Base-by-base conservation (phyloP, 2,329 filamentous ascomycete species). In the Alternaria arbusti region DNA sequence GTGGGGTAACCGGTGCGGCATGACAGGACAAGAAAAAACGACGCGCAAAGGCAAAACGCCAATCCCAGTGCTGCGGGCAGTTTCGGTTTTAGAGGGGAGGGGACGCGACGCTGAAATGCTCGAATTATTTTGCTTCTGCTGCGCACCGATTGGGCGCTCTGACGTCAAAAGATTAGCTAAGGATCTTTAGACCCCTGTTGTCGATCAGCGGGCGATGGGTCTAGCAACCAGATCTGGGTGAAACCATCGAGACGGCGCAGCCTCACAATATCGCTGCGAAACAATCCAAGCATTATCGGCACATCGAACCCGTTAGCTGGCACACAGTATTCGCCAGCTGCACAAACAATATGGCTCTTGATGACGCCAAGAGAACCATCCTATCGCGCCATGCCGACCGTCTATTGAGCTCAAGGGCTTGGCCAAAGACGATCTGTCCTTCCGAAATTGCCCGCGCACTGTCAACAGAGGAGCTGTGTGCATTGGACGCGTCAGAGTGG, bases 381-480 rank as follows among this genome's bases (percentile, higher is more conserved):
- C 54, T 70, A 55, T 47, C 65, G 22, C 28, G 44, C 30, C 72
- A 70, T 68, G 69, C 79, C 49, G 40, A 69, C 36, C 63, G 61
- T 28, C 71, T 82, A 23, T 70, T 82, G 20, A 59, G 64, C 32
- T 52, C 69, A 10, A 74, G 82, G 40, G 67, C 71, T 17, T 77
- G 72, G 54, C 85, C 84, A 11, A 86, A 86, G 69, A 86, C 85
- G 0, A 82, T 86, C 64, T 86, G 85, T 68, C 85, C 84, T 5
- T 86, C 84, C 13, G 84, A 86, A 73, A 79, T 85, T 43, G 83
- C 84, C 2, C 79, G 85, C 25, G 80, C 82, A 1, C 71, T 86
- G 9, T 80, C 82, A 13, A 17, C 61, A 3, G 59, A 71, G 9
- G 83, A 86, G 28, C 72, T 86, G 28, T 44, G 61, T 7, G 56